These are phyloP conservation scores for Nemania sp. DNA, from an alignment of 2,329 filamentous ascomycete species.

Conservation along the genomic window DNA sequence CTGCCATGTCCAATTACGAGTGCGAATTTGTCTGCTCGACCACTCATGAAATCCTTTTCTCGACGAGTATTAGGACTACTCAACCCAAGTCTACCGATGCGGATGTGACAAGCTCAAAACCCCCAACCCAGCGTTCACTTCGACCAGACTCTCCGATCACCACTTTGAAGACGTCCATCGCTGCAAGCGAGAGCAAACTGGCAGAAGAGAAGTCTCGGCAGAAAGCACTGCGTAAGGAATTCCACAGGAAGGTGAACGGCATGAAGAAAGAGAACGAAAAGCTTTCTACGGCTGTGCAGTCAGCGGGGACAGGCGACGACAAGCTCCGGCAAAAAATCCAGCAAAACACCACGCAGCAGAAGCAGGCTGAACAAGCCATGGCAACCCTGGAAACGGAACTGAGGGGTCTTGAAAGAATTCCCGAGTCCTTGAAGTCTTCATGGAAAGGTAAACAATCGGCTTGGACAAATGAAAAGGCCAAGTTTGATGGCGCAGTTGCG, in stretches of 20 bases:
- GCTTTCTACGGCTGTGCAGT: constrained; percentile 67
- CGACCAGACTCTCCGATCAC: constrained; percentile 77
- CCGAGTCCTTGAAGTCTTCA: constrained; percentile 62
- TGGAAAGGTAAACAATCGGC: constrained; percentile 59
- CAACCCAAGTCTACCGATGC: constrained; percentile 53
- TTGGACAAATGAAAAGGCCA: constrained; percentile 59
- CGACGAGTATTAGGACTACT: constrained; percentile 71
- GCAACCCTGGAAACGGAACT: constrained; percentile 61
- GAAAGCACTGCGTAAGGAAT: constrained; percentile 74
- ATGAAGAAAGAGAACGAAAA: constrained; percentile 76
- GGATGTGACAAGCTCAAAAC: constrained; percentile 40
- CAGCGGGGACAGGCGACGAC: constrained; percentile 74
- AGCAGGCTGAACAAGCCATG: constrained; percentile 64
- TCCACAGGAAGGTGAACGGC: constrained; percentile 69
- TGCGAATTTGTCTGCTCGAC: constrained; percentile 75
- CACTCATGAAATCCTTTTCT: constrained; percentile 69
- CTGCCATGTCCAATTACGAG: constrained; percentile 75
- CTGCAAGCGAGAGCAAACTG: constrained; percentile 71
- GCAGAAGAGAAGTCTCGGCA: constrained; percentile 70
- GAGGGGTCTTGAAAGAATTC: constrained; percentile 66
- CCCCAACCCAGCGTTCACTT: constrained; percentile 61
- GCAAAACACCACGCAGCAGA: constrained; percentile 75
- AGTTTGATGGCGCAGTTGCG: constrained; percentile 62
- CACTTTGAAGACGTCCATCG: constrained; percentile 76
- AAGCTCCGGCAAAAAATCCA: constrained; percentile 74